phyloP scores from a whole-genome alignment of 192 early-diverging fungal species.

The Coemansia reversa region DNA sequence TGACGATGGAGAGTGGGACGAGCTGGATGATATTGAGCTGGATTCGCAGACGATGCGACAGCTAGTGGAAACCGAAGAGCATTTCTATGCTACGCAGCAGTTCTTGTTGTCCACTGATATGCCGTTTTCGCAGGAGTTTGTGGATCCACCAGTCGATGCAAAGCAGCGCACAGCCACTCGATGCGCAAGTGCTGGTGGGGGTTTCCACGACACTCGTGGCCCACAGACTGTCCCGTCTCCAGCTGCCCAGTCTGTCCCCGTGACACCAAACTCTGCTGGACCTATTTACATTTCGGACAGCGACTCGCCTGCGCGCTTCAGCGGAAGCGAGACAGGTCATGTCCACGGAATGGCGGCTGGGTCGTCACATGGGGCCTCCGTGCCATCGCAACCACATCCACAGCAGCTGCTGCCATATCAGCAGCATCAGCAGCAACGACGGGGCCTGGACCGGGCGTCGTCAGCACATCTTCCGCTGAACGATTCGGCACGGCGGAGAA shows the following conservation, averaged over 20 bases:
- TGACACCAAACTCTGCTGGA: conserved; percentile 21
- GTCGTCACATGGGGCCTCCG: no score
- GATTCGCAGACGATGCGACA: conserved; percentile 48
- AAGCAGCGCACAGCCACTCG: conserved; percentile 5
- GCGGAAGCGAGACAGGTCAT: neutral
- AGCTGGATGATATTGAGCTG: conserved; percentile 32
- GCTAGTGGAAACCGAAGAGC: conserved; percentile 43
- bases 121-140: conserved; percentile 39
- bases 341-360: neutral
- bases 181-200: conserved; percentile 9
- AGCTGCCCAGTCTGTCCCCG: conserved; percentile 31
- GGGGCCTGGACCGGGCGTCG: neutral
- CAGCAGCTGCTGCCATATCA: neutral
- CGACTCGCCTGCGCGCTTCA: conserved; percentile 15
- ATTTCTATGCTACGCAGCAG: conserved; percentile 46
- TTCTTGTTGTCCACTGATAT: conserved; percentile 12
- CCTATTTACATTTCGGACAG: conserved; percentile 24
- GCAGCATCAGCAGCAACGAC: conserved; percentile 2
- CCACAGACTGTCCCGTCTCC: conserved; percentile 22
- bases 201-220: neutral
- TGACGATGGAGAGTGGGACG: conserved; percentile 27
- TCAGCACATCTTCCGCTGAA: conserved; percentile 4
- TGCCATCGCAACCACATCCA: no score
- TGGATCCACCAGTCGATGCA: conserved; percentile 12
- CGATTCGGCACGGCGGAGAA: conserved; percentile 12